phyloP scores from a whole-genome alignment of 2,329 filamentous ascomycete genomes.

The Plenodomus biglobosus region DNA sequence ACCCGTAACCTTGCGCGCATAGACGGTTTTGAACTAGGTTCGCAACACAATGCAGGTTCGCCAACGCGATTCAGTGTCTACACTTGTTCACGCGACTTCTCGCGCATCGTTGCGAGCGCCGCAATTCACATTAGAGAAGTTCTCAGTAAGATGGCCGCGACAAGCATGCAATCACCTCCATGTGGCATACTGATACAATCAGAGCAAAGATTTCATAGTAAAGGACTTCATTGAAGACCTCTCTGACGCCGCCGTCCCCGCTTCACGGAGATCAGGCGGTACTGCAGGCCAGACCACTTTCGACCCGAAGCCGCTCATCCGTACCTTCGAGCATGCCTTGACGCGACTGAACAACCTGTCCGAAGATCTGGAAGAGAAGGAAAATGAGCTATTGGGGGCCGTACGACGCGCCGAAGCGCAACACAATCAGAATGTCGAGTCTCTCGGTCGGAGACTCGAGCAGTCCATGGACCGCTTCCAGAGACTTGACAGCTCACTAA shows the following conservation, averaged over 20 bases:
- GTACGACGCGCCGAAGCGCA: slow-evolving; percentile 89
- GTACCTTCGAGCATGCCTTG: slow-evolving; percentile 81
- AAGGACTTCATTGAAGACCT: slow-evolving; percentile 96
- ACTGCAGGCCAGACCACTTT: slow-evolving; percentile 57
- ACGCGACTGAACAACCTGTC: slow-evolving; percentile 69
- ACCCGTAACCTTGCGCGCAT: background rate
- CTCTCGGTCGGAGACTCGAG: slow-evolving; percentile 84
- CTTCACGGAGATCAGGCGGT: slow-evolving; percentile 74
- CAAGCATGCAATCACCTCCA: background rate
- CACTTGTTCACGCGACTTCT: slow-evolving; percentile 46
- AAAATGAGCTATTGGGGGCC: slow-evolving; percentile 86
- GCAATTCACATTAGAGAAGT: slow-evolving; percentile 81
- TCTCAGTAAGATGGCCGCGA: slow-evolving; percentile 43
- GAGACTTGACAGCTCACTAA: slow-evolving; percentile 79
- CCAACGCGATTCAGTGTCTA: slow-evolving; percentile 44
- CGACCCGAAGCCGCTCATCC: slow-evolving; percentile 94
- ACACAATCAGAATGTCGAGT: slow-evolving; percentile 88
- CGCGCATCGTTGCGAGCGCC: slow-evolving; percentile 52
- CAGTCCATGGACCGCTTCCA: slow-evolving; percentile 92
- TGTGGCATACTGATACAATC: slow-evolving; percentile 10
- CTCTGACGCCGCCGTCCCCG: slow-evolving; percentile 79
- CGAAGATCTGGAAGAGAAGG: slow-evolving; percentile 83
- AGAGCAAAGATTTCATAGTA: slow-evolving; percentile 81
- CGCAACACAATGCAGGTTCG: slow-evolving; percentile 29
- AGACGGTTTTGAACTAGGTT: background rate